Evolutionary conservation across 2,329 filamentous ascomycete genomes (phyloP).

Genomic region (Penicillium verrucosum): DNA sequence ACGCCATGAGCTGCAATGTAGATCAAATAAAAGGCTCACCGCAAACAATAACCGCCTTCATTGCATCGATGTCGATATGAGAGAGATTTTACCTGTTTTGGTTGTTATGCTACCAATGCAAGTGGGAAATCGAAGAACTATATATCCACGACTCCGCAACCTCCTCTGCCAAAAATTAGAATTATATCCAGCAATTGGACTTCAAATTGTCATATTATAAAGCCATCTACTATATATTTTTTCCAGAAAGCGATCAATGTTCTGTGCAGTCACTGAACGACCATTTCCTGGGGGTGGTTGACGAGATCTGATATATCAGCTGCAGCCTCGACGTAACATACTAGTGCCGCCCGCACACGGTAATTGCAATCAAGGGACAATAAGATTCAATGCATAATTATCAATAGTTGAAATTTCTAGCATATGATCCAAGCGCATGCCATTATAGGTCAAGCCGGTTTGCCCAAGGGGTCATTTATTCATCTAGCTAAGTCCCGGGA

Average conservation of each 20-base stretch:
- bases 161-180: background rate
- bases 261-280: background rate
- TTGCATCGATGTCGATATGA: background rate
- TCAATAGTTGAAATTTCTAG: conserved; percentile 3
- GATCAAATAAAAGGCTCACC: background rate
- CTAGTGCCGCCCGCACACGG: background rate
- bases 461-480: background rate
- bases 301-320: conserved; percentile 4
- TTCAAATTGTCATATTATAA: background rate
- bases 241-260: background rate
- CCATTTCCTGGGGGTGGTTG: background rate
- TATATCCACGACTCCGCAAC: background rate
- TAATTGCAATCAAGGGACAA: conserved; percentile 7
- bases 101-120: background rate
- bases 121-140: background rate
- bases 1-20: background rate
- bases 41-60: background rate
- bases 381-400: background rate
- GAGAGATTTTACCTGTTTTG: background rate
- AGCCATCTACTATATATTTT: background rate
- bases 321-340: background rate
- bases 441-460: background rate
- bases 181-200: background rate
- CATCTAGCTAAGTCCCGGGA: background rate
- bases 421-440: conserved; percentile 3